Percentiles rank a stretch among this genome's conserved stretches.
phyloP scores from a whole-genome alignment of 208 protist genomes.

The Wallacemonas sp. region DNA sequence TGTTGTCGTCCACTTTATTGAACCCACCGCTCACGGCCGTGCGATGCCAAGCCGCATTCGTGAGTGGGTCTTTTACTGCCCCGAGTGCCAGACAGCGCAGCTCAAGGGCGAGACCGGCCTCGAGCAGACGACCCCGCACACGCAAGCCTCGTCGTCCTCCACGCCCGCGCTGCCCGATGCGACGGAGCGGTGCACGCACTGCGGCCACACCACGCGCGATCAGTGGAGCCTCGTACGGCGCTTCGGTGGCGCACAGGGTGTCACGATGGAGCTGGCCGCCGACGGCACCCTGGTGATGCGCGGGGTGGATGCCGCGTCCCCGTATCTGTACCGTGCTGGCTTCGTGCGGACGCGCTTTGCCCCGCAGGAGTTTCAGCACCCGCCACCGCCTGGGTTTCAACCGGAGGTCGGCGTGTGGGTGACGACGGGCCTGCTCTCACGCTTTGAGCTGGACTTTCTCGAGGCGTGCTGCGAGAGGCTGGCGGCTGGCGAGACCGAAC shows the following conservation, averaged over 20 bases:
- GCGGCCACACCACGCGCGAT: conserved; percentile 36
- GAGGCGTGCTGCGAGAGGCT: conserved; percentile 84
- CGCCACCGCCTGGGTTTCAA: neutral
- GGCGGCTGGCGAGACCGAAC: conserved; percentile 36
- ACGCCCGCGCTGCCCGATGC: neutral
- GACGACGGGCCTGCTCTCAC: conserved; percentile 50
- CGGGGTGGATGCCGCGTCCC: conserved; percentile 64
- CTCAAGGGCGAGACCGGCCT: conserved; percentile 59
- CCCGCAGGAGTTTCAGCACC: conserved; percentile 5
- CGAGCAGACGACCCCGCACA: neutral
- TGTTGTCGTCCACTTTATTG: conserved; percentile 66
- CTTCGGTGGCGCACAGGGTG: conserved; percentile 42
- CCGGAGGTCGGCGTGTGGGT: conserved; percentile 58
- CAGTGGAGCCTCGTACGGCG: conserved; percentile 66
- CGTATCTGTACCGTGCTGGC: conserved; percentile 73
- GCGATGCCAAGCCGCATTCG: conserved; percentile 71
- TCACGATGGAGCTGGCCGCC: conserved; percentile 76
- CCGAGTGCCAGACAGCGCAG: conserved; percentile 40
- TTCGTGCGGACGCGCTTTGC: conserved; percentile 68
- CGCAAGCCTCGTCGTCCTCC: neutral
- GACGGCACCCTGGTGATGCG: conserved; percentile 77
- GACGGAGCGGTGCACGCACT: conserved; percentile 42
- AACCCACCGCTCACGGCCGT: conserved; percentile 28
- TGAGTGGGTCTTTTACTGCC: conserved; percentile 78
- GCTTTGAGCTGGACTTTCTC: conserved; percentile 87